Base-by-base conservation (phyloP, 2,329 filamentous ascomycete species). In the Pseudopyrenochaeta lycopersici region DNA sequence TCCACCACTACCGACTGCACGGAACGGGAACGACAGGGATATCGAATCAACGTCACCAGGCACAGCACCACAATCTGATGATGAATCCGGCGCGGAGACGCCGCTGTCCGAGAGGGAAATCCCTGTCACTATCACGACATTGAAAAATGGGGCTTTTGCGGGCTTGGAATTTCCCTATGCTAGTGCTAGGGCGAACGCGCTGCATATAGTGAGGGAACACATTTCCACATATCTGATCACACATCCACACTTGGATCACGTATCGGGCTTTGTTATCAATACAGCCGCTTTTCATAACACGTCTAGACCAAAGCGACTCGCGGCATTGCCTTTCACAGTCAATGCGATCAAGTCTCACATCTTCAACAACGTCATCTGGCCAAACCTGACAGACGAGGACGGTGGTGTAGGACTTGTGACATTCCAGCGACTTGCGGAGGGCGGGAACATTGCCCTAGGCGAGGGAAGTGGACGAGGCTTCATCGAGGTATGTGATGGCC, bases 351-450 rank as follows among this genome's bases (percentile, higher is more conserved):
- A 97, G 74, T 87, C 83, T 0, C 93, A 99, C 76, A 91, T 99
- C 54, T 99, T 99, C 81, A 99, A 99, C 77, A 96, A 97, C 69
- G 81, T 97, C 52, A 96, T 98, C 48, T 99, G 95, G 95, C 95
- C 95, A 0, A 99, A 99, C 64, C 79, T 99, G 33, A 96, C 92
- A 0, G 94, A 99, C 69, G 95, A 99, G 77, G 95, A 97, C 73
- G 92, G 93, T 30, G 95, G 95, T 20, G 93, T 93, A 3, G 95
- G 95, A 0, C 83, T 99, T 23, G 87, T 99, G 30, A 97, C 92
- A 0, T 98, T 96, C 66, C 88, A 92, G 73, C 86, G 95, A 14
- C 81, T 99, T 9, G 88, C 91, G 4, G 93, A 97, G 71, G 94
- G 93, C 10, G 94, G 94, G 2, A 95, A 94, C 54, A 88, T 90